Evolutionary conservation across 441 rosid genomes (phyloP).

Genomic region (Pelargonium australe): DNA sequence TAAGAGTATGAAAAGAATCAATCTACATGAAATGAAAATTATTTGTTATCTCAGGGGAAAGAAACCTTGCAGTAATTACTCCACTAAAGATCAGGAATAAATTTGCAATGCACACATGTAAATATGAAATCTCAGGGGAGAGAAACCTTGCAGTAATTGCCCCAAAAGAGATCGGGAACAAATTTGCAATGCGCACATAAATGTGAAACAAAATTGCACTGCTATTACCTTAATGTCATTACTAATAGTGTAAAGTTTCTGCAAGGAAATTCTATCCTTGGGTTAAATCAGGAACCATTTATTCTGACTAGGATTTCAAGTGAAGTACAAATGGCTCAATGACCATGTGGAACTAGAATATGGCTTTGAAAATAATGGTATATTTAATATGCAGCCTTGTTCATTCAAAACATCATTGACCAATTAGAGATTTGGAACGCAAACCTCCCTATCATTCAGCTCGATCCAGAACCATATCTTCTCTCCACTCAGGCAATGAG

Average conservation of each 20-base stretch:
- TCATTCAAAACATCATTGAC: neutral
- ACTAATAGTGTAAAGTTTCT: neutral
- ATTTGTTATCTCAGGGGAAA: neutral
- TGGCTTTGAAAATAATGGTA: neutral
- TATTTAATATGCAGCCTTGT: neutral
- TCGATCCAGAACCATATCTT: neutral
- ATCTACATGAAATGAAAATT: slow-evolving; percentile 16
- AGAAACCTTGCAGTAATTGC: neutral
- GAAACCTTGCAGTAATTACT: slow-evolving; percentile 1
- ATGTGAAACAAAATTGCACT: neutral
- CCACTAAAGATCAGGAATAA: neutral
- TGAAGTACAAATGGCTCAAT: neutral
- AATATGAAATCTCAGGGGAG: neutral
- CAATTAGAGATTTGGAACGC: neutral
- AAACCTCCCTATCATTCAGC: neutral
- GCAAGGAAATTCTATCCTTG: slow-evolving; percentile 1
- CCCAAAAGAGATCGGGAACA: neutral
- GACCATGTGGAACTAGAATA: neutral
- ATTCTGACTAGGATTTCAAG: neutral
- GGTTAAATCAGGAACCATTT: neutral
- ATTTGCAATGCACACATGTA: neutral
- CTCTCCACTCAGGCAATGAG: neutral
- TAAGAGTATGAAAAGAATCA: slow-evolving; percentile 9
- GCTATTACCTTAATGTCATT: neutral
- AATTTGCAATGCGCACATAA: neutral